Percentiles rank a stretch among this genome's conserved stretches.
phyloP scores from a whole-genome alignment of 2,329 filamentous ascomycete species.

The Hypoxylon sp. region DNA sequence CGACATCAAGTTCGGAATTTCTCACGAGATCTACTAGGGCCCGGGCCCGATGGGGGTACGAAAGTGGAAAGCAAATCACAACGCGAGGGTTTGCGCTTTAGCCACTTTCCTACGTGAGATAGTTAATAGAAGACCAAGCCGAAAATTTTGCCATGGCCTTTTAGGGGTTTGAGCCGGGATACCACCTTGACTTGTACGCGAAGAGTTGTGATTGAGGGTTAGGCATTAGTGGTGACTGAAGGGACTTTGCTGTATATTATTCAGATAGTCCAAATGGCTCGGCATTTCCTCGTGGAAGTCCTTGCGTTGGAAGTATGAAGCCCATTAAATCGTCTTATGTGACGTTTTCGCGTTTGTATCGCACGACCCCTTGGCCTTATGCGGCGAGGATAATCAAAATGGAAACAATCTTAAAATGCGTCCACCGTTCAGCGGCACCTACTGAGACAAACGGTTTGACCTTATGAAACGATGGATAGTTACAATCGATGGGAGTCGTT shows the following conservation, averaged over 20 bases:
- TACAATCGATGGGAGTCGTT: not conserved
- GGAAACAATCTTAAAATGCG: conserved; percentile 2
- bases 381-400: conserved; percentile 11
- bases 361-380: not conserved
- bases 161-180: conserved; percentile 40
- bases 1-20: conserved; percentile 44
- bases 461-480: conserved; percentile 13
- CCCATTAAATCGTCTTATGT: conserved; percentile 15
- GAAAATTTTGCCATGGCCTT: conserved; percentile 39
- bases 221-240: conserved; percentile 45
- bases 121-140: conserved; percentile 47
- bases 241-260: conserved; percentile 54
- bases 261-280: conserved; percentile 52
- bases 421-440: not conserved
- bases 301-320: conserved; percentile 8
- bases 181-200: conserved; percentile 42
- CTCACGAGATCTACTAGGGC: conserved; percentile 46
- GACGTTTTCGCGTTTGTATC: conserved; percentile 31
- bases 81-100: conserved; percentile 34
- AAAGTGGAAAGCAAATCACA: conserved; percentile 23
- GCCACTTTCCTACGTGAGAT: conserved; percentile 44
- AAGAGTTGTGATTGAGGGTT: conserved; percentile 47
- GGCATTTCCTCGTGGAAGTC: conserved; percentile 43
- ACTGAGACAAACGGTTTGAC: conserved; percentile 12
- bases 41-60: conserved; percentile 36